Evolutionary conservation across 306 rosid species (phyloP).

Genomic region (Abrus precatorius): DNA sequence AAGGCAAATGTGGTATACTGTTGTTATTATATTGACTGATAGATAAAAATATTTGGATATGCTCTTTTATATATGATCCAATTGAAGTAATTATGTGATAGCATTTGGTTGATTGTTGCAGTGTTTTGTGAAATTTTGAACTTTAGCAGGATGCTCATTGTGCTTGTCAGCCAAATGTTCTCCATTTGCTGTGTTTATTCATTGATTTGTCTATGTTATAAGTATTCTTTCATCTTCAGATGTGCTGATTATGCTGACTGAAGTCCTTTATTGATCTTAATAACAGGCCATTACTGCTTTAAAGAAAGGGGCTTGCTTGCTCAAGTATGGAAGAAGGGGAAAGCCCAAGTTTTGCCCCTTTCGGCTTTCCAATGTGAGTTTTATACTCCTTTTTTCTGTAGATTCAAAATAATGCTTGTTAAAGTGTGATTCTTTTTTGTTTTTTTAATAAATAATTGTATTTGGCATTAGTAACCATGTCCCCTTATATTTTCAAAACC

Average conservation of each 20-base stretch:
- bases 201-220: conserved; percentile 27
- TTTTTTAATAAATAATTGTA: not conserved
- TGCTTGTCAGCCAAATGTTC: conserved; percentile 28
- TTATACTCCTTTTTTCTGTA: conserved; percentile 37
- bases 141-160: conserved; percentile 26
- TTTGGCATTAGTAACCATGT: conserved; percentile 10
- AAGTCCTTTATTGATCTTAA: conserved; percentile 50
- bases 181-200: conserved; percentile 28
- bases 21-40: conserved; percentile 18
- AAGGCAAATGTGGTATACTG: conserved; percentile 4
- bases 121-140: conserved; percentile 12
- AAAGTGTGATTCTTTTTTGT: conserved; percentile 1
- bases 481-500: conserved; percentile 9
- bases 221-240: conserved; percentile 31
- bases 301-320: conserved; percentile 95
- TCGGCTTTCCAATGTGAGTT: conserved; percentile 94
- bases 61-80: conserved; percentile 1
- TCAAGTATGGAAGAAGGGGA: conserved; percentile 99
- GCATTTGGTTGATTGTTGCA: conserved; percentile 28
- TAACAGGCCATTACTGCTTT: conserved; percentile 95
- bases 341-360: conserved; percentile 97
- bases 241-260: conserved; percentile 44
- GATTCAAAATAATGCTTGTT: conserved; percentile 27
- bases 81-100: not conserved
- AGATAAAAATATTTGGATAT: conserved; percentile 32